Evolutionary conservation across 768 basidiomycete genomes (phyloP).

Genomic region (Russula abietina): DNA sequence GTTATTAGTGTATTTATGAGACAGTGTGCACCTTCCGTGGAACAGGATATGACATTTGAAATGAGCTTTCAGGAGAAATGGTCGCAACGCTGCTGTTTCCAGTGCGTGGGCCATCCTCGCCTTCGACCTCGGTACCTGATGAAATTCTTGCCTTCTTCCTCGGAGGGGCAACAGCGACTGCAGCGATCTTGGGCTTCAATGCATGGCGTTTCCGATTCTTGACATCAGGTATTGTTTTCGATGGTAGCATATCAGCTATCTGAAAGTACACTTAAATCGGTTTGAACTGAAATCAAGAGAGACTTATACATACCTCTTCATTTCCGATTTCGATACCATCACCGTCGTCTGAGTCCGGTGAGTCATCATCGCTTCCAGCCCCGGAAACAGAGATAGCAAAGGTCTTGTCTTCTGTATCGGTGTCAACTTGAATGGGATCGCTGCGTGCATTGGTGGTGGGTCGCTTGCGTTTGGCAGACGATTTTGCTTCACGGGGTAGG

Average conservation of each 20-base stretch:
- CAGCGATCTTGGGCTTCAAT: too few species aligned
- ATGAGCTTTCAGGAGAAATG: background rate
- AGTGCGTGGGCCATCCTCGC: background rate
- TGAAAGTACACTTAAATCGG: too few species aligned
- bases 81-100: background rate
- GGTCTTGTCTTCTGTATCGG: background rate
- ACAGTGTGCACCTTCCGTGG: background rate
- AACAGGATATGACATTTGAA: background rate
- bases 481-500: background rate
- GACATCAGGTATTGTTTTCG: too few species aligned
- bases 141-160: too few species aligned
- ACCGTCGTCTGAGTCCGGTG: too few species aligned
- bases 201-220: too few species aligned
- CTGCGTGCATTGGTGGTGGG: background rate
- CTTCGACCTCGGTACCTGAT: too few species aligned
- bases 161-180: too few species aligned
- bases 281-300: too few species aligned
- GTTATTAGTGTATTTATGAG: background rate
- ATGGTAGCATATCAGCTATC: too few species aligned
- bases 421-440: background rate
- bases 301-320: too few species aligned
- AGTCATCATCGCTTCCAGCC: background rate
- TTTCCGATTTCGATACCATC: too few species aligned
- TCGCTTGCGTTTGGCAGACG: background rate
- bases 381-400: background rate